A percentile compares a stretch with the other conserved stretches of the same genome.
Evolutionary conservation across 2,329 filamentous ascomycete genomes (phyloP).

Genomic region (Phoma sp.): DNA sequence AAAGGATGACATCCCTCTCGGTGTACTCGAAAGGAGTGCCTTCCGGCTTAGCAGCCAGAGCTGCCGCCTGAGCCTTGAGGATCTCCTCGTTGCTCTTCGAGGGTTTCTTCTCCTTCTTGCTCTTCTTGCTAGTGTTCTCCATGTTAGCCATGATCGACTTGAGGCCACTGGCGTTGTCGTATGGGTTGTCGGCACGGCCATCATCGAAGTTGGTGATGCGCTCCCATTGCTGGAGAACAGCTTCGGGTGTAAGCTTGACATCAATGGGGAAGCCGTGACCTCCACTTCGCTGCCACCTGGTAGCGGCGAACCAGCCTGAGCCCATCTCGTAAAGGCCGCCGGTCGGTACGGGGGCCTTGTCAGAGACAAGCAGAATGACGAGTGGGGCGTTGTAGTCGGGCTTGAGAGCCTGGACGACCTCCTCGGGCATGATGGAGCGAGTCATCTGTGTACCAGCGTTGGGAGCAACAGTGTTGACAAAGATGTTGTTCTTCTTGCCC

Average conservation of each 20-base stretch:
- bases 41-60: conserved; percentile 73
- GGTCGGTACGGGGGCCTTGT: conserved; percentile 86
- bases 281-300: conserved; percentile 91
- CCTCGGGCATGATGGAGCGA: conserved; percentile 89
- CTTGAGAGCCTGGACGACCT: conserved; percentile 99
- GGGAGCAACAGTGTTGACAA: conserved; percentile 96
- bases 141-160: conserved; percentile 86
- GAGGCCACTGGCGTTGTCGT: conserved; percentile 77
- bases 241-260: conserved; percentile 78
- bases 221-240: conserved; percentile 68
- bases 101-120: conserved; percentile 54
- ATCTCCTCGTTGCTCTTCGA: conserved; percentile 67
- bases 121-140: conserved; percentile 70
- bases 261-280: conserved; percentile 93
- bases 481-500: conserved; percentile 97
- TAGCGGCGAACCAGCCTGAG: conserved; percentile 89
- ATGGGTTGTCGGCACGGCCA: conserved; percentile 84
- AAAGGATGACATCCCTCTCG: conserved; percentile 89
- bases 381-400: conserved; percentile 96
- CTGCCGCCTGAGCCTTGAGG: conserved; percentile 76
- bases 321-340: conserved; percentile 94
- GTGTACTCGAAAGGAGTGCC: conserved; percentile 83
- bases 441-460: conserved; percentile 98
- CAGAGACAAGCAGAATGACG: conserved; percentile 84
- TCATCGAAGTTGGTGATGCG: conserved; percentile 88